A percentile compares a stretch with the other conserved stretches of the same genome.
phyloP scores from a whole-genome alignment of 108 stramenopile species.

The Thalassiosira profunda region DNA sequence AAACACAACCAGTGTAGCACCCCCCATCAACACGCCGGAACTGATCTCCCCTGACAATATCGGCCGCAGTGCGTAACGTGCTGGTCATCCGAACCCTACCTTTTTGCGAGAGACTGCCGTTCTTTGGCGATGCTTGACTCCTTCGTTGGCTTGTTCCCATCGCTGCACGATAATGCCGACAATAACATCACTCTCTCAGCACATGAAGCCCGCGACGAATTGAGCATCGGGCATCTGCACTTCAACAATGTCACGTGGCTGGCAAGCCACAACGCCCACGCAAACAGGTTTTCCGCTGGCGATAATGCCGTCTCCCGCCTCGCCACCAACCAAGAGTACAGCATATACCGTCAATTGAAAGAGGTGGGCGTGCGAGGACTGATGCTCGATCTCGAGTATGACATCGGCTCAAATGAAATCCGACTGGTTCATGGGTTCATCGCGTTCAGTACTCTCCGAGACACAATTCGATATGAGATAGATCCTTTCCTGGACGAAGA shows the following conservation, averaged over 20 bases:
- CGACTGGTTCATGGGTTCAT: slow-evolving; percentile 17
- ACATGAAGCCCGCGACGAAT: too few relatives aligned
- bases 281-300: slow-evolving; percentile 17
- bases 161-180: too few relatives aligned
- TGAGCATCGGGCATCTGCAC: background rate
- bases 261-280: slow-evolving; percentile 31
- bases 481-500: slow-evolving; percentile 33
- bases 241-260: slow-evolving; percentile 25
- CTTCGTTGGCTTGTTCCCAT: too few relatives aligned
- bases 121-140: too few relatives aligned
- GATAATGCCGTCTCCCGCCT: slow-evolving; percentile 11
- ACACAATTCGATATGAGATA: slow-evolving; percentile 4
- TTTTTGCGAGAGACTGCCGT: too few relatives aligned
- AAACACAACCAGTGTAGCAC: too few relatives aligned
- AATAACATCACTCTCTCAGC: too few relatives aligned
- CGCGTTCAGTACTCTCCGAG: slow-evolving; percentile 17
- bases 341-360: slow-evolving; percentile 17
- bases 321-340: slow-evolving; percentile 29
- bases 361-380: slow-evolving; percentile 23
- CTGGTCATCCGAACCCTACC: too few relatives aligned
- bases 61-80: too few relatives aligned
- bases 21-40: too few relatives aligned
- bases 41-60: too few relatives aligned
- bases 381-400: slow-evolving; percentile 17
- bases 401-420: background rate